Evolutionary conservation across 768 basidiomycete genomes (phyloP).

Genomic region (Cyclocybe aegerita): DNA sequence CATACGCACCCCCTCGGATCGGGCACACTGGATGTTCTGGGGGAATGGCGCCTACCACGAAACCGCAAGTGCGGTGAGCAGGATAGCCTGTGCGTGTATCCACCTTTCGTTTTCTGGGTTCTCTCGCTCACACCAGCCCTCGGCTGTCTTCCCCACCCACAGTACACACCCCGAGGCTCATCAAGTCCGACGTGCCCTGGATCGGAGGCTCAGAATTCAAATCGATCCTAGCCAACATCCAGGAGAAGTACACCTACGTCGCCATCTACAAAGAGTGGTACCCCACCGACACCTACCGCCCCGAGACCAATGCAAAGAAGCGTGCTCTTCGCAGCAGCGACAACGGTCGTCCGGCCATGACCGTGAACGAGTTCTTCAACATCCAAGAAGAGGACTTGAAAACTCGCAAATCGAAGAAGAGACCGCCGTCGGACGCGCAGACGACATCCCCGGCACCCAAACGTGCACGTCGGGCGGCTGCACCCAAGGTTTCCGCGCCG

Average conservation of each 20-base stretch:
- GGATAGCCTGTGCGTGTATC: constrained; percentile 47
- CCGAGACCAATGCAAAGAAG: constrained; percentile 15
- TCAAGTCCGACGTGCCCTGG: constrained; percentile 42
- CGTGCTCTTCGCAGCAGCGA: constrained; percentile 21
- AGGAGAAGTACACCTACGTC: constrained; percentile 22
- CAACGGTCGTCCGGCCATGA: constrained; percentile 12
- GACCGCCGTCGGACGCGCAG: constrained; percentile 10
- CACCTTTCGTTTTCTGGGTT: neutral
- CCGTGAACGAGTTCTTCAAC: constrained; percentile 19
- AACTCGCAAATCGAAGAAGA: constrained; percentile 2
- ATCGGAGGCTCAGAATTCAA: constrained; percentile 39
- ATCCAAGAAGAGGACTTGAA: constrained; percentile 12
- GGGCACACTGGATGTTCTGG: constrained; percentile 69
- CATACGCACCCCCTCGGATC: constrained; percentile 52
- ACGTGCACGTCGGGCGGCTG: neutral
- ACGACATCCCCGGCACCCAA: neutral
- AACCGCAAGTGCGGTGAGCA: constrained; percentile 54
- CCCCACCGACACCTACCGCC: constrained; percentile 13
- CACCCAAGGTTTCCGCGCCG: neutral
- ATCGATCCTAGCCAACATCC: constrained; percentile 15
- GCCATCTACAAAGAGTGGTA: constrained; percentile 20
- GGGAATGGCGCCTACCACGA: constrained; percentile 43
- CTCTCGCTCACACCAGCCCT: neutral
- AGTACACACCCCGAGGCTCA: constrained; percentile 40
- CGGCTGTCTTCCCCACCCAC: constrained; percentile 1